phyloP scores from a whole-genome alignment of 495 filamentous ascomycete genomes.

The Hypoxylon cercidicola region DNA sequence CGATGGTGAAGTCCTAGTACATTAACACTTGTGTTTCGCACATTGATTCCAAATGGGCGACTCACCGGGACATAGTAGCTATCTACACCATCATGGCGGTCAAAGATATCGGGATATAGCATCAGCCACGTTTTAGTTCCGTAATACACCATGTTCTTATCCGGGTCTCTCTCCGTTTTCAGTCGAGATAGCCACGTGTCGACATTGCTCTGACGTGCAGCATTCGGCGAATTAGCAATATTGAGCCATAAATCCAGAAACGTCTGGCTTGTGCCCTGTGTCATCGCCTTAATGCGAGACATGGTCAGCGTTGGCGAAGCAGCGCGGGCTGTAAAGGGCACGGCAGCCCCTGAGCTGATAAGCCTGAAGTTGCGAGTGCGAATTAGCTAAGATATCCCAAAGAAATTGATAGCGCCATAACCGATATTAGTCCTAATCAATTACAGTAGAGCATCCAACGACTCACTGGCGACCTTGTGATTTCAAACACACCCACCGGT shows the following conservation, averaged over 20 bases:
- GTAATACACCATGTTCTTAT: slow-evolving; percentile 9
- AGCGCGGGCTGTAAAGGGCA: slow-evolving; percentile 8
- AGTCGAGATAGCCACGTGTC: slow-evolving; percentile 9
- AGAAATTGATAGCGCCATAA: neutral
- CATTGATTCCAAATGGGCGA: neutral
- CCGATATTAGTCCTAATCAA: too few relatives aligned
- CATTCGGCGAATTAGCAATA: slow-evolving; percentile 1
- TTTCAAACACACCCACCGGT: too few relatives aligned
- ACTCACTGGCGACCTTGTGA: too few relatives aligned
- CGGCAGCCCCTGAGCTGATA: slow-evolving; percentile 11
- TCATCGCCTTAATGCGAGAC: slow-evolving; percentile 16
- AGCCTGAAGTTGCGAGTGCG: neutral
- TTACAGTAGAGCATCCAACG: neutral
- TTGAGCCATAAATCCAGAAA: slow-evolving; percentile 15
- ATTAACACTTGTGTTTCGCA: neutral
- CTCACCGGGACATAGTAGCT: slow-evolving; percentile 3
- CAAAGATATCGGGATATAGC: slow-evolving; percentile 10
- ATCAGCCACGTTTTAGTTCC: neutral
- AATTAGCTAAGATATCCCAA: neutral
- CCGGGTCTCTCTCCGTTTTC: neutral
- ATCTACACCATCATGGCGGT: slow-evolving; percentile 1
- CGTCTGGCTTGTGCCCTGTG: slow-evolving; percentile 11
- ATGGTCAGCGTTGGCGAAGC: slow-evolving; percentile 12
- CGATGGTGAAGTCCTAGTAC: slow-evolving; percentile 2
- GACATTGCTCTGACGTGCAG: neutral